Conservation (phyloP, 140 eudicot genomes). For the Ambrosia hybrid region DNA sequence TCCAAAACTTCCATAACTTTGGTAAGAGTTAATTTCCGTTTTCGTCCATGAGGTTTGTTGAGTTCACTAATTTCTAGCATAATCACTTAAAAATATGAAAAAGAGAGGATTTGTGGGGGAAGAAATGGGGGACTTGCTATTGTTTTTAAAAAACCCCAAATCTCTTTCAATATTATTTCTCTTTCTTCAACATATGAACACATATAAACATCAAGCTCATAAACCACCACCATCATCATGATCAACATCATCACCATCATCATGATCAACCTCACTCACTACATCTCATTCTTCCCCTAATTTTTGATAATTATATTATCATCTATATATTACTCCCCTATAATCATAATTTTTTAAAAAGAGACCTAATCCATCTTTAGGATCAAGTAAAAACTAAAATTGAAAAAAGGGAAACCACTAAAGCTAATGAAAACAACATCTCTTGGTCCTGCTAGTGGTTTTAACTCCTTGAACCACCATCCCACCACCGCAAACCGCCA, state of each 20-base stretch:
- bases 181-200: constrained; percentile 39
- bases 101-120: constrained; percentile 15
- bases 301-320: constrained; percentile 39
- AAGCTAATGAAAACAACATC: constrained; percentile 45
- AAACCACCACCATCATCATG: constrained; percentile 32
- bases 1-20: neutral
- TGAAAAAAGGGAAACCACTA: constrained; percentile 33
- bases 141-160: constrained; percentile 32
- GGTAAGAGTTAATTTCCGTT: neutral
- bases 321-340: constrained; percentile 62
- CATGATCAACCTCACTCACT: constrained; percentile 23
- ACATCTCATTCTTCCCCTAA: constrained; percentile 48
- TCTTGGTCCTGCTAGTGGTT: constrained; percentile 39
- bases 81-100: neutral
- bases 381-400: constrained; percentile 34
- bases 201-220: constrained; percentile 41
- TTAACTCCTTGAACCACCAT: constrained; percentile 23
- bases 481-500: constrained; percentile 27
- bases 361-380: constrained; percentile 41
- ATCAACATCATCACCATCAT: constrained; percentile 10
- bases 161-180: constrained; percentile 37
- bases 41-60: no score
- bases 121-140: constrained; percentile 27
- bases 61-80: no score
- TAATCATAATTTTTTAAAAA: constrained; percentile 29